Evolutionary conservation across 2,329 filamentous ascomycete genomes (phyloP).

Genomic region (Niveomyces coronatus): DNA sequence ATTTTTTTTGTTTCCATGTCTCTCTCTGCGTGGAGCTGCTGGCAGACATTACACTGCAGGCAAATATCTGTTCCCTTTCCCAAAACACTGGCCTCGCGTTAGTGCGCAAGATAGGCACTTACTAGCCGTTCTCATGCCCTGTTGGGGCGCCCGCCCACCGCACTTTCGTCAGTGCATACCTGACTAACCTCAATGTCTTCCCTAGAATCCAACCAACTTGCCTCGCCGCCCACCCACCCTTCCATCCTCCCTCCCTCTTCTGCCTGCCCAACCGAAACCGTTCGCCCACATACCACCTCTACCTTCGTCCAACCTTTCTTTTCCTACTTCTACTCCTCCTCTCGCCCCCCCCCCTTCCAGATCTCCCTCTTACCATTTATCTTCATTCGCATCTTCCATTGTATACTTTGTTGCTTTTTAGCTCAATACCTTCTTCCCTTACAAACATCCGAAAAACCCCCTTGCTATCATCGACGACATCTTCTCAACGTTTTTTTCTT

Average conservation of each 20-base stretch:
- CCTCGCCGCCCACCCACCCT: neutral
- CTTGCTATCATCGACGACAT: neutral
- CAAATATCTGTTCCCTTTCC: too few relatives aligned
- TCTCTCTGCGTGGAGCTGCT: too few relatives aligned
- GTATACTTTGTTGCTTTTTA: constrained; percentile 8
- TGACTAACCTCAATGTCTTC: too few relatives aligned
- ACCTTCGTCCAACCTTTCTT: constrained; percentile 7
- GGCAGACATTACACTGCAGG: too few relatives aligned
- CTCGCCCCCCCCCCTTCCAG: constrained; percentile 3
- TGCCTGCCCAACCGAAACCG: constrained; percentile 5
- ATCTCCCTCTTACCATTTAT: neutral
- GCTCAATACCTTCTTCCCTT: neutral
- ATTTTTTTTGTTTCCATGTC: too few relatives aligned
- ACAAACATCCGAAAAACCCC: neutral
- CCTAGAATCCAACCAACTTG: too few relatives aligned
- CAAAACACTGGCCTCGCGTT: too few relatives aligned
- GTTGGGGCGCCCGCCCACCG: constrained; percentile 4
- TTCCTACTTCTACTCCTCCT: constrained; percentile 5
- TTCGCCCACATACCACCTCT: constrained; percentile 3
- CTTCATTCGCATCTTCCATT: constrained; percentile 4
- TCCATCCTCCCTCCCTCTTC: constrained; percentile 2
- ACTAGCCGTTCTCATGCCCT: too few relatives aligned
- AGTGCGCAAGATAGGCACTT: too few relatives aligned
- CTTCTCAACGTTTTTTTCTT: neutral
- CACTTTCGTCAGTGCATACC: constrained; percentile 9